phyloP scores from a whole-genome alignment of 306 rosid genomes.

The Rosa multiflora region DNA sequence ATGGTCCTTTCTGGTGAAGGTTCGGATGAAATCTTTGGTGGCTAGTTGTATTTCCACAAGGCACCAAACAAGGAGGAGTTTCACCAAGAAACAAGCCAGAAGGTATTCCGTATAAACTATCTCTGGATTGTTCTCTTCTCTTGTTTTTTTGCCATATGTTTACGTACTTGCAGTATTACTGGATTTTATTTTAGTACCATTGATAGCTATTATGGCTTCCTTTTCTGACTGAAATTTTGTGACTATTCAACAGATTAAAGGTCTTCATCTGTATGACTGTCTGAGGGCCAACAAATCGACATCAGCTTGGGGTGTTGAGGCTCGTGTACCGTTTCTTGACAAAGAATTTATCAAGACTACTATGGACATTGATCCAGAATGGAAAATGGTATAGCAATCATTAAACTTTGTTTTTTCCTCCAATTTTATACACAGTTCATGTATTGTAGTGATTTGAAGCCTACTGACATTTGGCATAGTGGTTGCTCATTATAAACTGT shows the following conservation, averaged over 20 bases:
- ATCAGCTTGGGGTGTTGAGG: slow-evolving; percentile 99
- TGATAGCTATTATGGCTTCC: slow-evolving; percentile 13
- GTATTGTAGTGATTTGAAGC: not conserved
- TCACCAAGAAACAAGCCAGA: slow-evolving; percentile 88
- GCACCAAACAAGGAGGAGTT: slow-evolving; percentile 94
- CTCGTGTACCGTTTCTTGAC: slow-evolving; percentile 96
- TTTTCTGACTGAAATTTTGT: slow-evolving; percentile 22
- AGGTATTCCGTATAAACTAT: slow-evolving; percentile 42
- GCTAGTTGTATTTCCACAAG: slow-evolving; percentile 93
- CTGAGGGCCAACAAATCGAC: slow-evolving; percentile 94
- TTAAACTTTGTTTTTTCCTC: not conserved
- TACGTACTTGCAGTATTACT: not conserved
- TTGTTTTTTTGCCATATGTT: not conserved
- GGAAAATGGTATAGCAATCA: slow-evolving; percentile 67
- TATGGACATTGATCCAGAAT: slow-evolving; percentile 90
- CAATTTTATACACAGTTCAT: not conserved
- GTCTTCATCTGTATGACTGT: slow-evolving; percentile 96
- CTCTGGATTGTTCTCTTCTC: not conserved
- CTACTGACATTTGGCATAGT: not conserved
- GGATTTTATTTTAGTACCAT: slow-evolving; percentile 9
- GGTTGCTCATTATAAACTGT: not conserved
- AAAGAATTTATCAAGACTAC: slow-evolving; percentile 71
- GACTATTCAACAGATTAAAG: slow-evolving; percentile 61
- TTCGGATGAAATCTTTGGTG: slow-evolving; percentile 97
- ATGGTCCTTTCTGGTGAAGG: slow-evolving; percentile 99